phyloP scores from a whole-genome alignment of 2,329 filamentous ascomycete species.

The Fonsecaea erecta region DNA sequence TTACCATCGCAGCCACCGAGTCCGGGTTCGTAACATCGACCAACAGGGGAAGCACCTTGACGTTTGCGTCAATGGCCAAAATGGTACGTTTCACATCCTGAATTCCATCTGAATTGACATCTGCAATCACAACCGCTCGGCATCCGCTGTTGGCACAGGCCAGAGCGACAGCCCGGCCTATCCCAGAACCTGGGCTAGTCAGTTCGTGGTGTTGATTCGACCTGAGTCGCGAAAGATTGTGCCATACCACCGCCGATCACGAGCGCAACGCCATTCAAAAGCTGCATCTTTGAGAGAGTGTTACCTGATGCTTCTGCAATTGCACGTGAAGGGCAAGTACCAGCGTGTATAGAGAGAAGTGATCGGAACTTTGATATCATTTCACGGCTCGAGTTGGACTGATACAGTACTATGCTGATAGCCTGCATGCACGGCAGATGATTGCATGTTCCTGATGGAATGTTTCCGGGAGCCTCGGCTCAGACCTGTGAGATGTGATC shows the following conservation, averaged over 20 bases:
- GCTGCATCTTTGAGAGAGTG: background rate
- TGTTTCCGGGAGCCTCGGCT: background rate
- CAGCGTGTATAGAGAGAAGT: too few relatives aligned
- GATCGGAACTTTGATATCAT: too few relatives aligned
- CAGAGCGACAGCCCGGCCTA: background rate
- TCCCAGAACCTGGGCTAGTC: background rate
- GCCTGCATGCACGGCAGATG: background rate
- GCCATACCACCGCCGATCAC: background rate
- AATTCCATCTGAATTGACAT: background rate
- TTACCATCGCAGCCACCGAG: background rate
- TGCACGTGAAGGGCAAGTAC: background rate
- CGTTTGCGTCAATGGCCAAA: background rate
- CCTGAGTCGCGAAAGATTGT: background rate
- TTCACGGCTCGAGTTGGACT: too few relatives aligned
- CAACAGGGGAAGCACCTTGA: background rate
- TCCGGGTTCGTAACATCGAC: background rate
- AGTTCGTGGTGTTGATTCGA: background rate
- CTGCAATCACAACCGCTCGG: background rate
- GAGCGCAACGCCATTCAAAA: background rate
- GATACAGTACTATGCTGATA: background rate
- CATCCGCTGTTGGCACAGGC: background rate
- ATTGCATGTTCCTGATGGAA: background rate
- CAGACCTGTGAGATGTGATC: background rate
- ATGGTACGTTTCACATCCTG: background rate
- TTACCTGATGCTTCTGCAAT: background rate